These are phyloP conservation scores for Diutina mesorugosa DNA, from an alignment of 1,139 yeast genomes.

Conservation along the genomic window DNA sequence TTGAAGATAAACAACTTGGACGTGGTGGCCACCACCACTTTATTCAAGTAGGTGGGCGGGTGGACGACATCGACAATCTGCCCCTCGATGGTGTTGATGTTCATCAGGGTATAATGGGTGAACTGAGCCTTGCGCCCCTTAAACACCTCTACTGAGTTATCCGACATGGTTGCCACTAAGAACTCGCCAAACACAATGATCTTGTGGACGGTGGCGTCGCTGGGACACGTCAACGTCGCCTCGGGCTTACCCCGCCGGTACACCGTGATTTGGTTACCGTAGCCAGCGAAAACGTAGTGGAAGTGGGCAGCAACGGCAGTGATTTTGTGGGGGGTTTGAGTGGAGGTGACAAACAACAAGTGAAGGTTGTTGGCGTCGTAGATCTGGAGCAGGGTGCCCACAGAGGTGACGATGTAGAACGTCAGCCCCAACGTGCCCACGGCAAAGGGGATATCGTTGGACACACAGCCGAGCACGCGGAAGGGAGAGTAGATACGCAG, in stretches of 20 bases:
- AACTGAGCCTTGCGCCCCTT: conserved; percentile 45
- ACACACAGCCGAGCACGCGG: conserved; percentile 49
- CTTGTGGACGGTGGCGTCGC: conserved; percentile 21
- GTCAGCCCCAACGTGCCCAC: conserved; percentile 82
- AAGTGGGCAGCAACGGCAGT: conserved; percentile 67
- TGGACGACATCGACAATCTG: conserved; percentile 59
- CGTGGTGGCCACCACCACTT: conserved; percentile 67
- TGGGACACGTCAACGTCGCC: conserved; percentile 25
- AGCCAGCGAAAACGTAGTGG: conserved; percentile 75
- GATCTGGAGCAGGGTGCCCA: conserved; percentile 83
- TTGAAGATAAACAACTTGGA: conserved; percentile 52
- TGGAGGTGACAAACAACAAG: conserved; percentile 73
- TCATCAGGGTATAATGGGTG: conserved; percentile 46
- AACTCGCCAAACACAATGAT: conserved; percentile 69
- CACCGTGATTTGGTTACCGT: conserved; percentile 59
- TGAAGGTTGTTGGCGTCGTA: conserved; percentile 87
- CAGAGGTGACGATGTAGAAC: conserved; percentile 79
- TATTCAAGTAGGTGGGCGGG: conserved; percentile 87
- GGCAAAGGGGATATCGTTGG: conserved; percentile 75
- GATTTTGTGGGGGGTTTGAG: conserved; percentile 60
- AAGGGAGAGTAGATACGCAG: conserved; percentile 32
- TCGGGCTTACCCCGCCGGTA: conserved; percentile 75
- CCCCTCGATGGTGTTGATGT: conserved; percentile 46
- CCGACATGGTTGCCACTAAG: conserved; percentile 44
- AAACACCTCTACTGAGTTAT: conserved; percentile 48